Evolutionary conservation across 805 yeast species (phyloP), one percentile per base, ranked within the genome.

Genomic region (Groenewaldozyma salmanticensis): DNA sequence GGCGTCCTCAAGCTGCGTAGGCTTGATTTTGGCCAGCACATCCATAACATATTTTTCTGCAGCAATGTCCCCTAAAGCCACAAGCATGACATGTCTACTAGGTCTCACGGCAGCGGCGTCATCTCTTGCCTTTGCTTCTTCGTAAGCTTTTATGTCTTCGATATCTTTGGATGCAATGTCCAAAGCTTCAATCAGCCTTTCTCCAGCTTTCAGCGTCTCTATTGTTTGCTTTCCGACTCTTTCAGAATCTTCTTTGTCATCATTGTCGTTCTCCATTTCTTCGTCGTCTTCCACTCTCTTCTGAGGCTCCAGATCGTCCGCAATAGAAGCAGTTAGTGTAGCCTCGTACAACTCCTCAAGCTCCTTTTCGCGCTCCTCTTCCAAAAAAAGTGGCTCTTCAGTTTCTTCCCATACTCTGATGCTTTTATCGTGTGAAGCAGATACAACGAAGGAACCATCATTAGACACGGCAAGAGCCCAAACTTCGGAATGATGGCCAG

Each of bases 311-410:
- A 64, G 68, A 11, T 65, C 71, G 13, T 66, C 77, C 53, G 85
- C 95, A 34, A 86, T 62, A 3, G 88, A 77, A 13, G 73, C 76
- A 38, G 87, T 67, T 35, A 92, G 66, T 5, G 81, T 82, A n/a
- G 75, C 71, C 57, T 92, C 97, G 56, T 88, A 86, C 42, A 79
- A 65, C 60, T 88, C 95, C 59, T 92, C 98, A 74, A 87, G 70
- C 61, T 92, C 98, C 61, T 81, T 84, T 59, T 92, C 99, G 44
- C 92, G 72, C 65, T 92, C 98, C 68, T 92, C 99, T 61, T 92
- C 96, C 45, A 92, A 64, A 58, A 92, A 92, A n/a, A 92, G 92
- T 52, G 90, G 88, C 59, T 92, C 98, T 40, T 83, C 92, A 3
- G 94, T 83, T 59, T 86, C 87, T 45, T 72, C 73, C 98, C 98